Percentiles rank a stretch among this genome's conserved stretches.
phyloP scores from a whole-genome alignment of 1,139 yeast genomes.

The Entelexis sorbosivorans region DNA sequence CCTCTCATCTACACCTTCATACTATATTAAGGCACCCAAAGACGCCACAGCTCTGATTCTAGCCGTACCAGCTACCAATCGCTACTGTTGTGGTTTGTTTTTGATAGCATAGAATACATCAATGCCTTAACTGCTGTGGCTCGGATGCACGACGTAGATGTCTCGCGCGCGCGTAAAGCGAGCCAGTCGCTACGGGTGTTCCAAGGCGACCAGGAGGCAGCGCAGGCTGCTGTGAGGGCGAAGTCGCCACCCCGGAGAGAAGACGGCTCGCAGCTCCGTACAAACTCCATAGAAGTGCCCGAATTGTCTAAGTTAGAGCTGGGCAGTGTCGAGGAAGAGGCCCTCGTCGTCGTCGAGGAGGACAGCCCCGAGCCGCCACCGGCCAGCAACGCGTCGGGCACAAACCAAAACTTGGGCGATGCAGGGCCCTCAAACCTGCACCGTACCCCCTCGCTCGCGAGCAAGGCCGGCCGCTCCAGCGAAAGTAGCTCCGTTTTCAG shows the following conservation, averaged over 20 bases:
- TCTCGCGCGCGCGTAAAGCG: constrained; percentile 38
- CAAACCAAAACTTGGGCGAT: neutral
- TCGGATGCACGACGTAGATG: constrained; percentile 16
- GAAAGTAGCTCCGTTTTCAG: neutral
- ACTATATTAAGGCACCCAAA: constrained; percentile 4
- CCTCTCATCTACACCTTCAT: neutral
- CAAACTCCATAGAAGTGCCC: neutral
- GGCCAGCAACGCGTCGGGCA: neutral
- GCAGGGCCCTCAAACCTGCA: neutral
- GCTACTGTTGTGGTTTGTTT: neutral
- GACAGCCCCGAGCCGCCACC: neutral
- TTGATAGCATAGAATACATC: constrained; percentile 8
- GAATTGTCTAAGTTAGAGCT: neutral
- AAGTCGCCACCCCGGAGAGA: neutral
- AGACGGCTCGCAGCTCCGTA: neutral
- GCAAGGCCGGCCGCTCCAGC: neutral
- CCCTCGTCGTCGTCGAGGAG: constrained; percentile 1
- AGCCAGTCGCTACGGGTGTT: constrained; percentile 43
- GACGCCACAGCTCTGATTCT: neutral
- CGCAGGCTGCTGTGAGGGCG: neutral
- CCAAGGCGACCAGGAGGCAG: constrained; percentile 26
- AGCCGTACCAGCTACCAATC: constrained; percentile 3
- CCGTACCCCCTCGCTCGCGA: neutral
- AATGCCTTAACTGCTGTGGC: constrained; percentile 13
- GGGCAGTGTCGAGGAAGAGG: constrained; percentile 1